Evolutionary conservation across 192 early-diverging fungal species (phyloP).

Genomic region (Coemansia sp.): DNA sequence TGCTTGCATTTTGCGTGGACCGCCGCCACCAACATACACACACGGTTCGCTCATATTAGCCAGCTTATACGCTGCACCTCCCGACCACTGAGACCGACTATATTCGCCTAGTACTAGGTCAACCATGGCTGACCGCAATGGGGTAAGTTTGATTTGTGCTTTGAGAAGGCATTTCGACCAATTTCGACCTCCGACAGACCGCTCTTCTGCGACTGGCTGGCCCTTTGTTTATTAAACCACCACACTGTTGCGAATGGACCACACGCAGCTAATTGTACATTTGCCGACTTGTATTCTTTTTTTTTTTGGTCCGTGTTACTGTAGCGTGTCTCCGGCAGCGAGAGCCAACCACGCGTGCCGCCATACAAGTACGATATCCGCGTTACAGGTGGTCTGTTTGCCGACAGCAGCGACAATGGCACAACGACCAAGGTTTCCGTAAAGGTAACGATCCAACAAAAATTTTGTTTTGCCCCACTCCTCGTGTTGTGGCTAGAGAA

Average conservation of each 20-base stretch:
- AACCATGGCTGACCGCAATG: conserved; percentile 36
- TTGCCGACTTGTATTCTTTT: not conserved
- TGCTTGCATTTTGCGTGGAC: conserved; percentile 10
- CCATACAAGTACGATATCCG: conserved; percentile 61
- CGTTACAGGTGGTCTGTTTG: conserved; percentile 55
- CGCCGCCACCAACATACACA: not conserved
- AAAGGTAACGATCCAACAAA: conserved; percentile 39
- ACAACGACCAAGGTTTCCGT: conserved; percentile 58
- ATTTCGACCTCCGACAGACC: conserved; percentile 6
- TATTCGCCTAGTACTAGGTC: not conserved
- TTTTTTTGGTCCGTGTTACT: conserved; percentile 1
- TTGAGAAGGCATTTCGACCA: not conserved
- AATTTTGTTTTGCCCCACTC: not conserved
- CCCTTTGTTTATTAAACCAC: not conserved
- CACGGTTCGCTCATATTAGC: not conserved
- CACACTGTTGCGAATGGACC: not conserved
- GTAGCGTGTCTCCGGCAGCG: conserved; percentile 29
- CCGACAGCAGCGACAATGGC: conserved; percentile 30
- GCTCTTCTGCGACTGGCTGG: conserved; percentile 1
- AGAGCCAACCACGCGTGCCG: conserved; percentile 24
- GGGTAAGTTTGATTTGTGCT: conserved; percentile 25
- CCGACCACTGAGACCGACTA: not conserved
- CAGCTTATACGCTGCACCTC: not conserved
- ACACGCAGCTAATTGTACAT: not conserved
- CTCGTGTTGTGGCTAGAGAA: conserved; percentile 11